Conservation (phyloP, 805 yeast genomes). For the Ogataea philodendri region DNA sequence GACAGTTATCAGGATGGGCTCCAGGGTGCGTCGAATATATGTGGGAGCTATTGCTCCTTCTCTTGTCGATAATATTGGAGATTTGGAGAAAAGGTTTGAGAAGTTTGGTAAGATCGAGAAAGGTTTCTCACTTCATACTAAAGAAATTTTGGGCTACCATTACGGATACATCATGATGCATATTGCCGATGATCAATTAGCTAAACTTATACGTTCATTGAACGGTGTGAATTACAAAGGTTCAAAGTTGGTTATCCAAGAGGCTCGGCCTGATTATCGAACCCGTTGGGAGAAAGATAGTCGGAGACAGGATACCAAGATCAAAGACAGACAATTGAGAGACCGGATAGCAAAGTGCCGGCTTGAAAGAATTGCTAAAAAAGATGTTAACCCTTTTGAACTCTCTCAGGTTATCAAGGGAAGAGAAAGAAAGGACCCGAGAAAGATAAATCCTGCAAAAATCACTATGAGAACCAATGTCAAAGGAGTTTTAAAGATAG, state of each 20-base stretch:
- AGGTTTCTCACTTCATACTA: constrained; percentile 52
- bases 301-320: constrained; percentile 38
- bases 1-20: constrained; percentile 1
- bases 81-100: constrained; percentile 53
- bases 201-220: constrained; percentile 52
- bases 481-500: constrained; percentile 53
- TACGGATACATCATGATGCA: constrained; percentile 70
- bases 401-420: constrained; percentile 42
- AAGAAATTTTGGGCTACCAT: constrained; percentile 48
- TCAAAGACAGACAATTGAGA: constrained; percentile 30
- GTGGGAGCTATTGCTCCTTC: constrained; percentile 65
- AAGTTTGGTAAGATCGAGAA: constrained; percentile 58
- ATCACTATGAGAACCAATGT: constrained; percentile 65
- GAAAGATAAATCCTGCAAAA: constrained; percentile 48
- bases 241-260: constrained; percentile 54
- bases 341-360: constrained; percentile 36
- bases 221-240: constrained; percentile 80
- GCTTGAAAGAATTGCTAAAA: constrained; percentile 43
- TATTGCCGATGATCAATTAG: constrained; percentile 44
- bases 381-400: constrained; percentile 37
- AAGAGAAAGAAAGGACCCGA: constrained; percentile 53
- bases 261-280: constrained; percentile 58
- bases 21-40: constrained; percentile 39
- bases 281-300: constrained; percentile 47
- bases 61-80: constrained; percentile 44